These are phyloP conservation scores for Tylopilus sp. DNA, from an alignment of 1,284 basidiomycete genomes.

Conservation along the genomic window DNA sequence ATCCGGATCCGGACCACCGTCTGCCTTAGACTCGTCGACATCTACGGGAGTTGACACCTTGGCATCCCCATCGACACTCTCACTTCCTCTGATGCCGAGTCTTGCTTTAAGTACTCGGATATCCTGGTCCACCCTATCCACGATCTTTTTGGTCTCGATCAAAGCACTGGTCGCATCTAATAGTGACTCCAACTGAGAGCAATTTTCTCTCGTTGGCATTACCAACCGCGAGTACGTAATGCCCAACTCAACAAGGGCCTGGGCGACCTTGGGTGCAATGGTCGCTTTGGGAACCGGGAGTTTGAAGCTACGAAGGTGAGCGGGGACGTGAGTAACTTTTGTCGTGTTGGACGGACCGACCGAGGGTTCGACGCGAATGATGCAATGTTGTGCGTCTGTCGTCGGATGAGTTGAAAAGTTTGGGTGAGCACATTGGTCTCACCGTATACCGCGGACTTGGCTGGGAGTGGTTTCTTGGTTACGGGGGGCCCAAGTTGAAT, in stretches of 20 bases:
- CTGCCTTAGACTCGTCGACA: constrained; percentile 40
- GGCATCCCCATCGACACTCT: constrained; percentile 36
- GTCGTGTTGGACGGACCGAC: constrained; percentile 50
- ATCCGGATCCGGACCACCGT: constrained; percentile 13
- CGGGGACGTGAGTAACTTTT: constrained; percentile 74
- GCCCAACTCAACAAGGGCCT: constrained; percentile 72
- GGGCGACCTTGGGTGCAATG: constrained; percentile 69
- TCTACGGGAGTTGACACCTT: constrained; percentile 34
- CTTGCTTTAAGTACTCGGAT: constrained; percentile 67
- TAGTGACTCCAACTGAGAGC: constrained; percentile 67
- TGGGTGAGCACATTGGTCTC: constrained; percentile 10
- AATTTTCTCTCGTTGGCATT: constrained; percentile 86
- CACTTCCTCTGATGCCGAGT: constrained; percentile 53
- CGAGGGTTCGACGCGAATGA: constrained; percentile 63
- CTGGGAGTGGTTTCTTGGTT: constrained; percentile 44
- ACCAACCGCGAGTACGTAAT: constrained; percentile 73
- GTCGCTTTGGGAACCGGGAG: constrained; percentile 73
- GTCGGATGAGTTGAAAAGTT: constrained; percentile 7
- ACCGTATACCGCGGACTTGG: constrained; percentile 61
- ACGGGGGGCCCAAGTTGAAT: constrained; percentile 43
- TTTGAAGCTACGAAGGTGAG: constrained; percentile 79
- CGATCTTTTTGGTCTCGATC: constrained; percentile 84
- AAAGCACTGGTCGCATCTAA: constrained; percentile 68
- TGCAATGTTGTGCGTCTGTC: constrained; percentile 71
- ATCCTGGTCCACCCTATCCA: constrained; percentile 84